Conservation (phyloP, 495 filamentous ascomycete genomes). For the Diplogelasinospora grovesii region DNA sequence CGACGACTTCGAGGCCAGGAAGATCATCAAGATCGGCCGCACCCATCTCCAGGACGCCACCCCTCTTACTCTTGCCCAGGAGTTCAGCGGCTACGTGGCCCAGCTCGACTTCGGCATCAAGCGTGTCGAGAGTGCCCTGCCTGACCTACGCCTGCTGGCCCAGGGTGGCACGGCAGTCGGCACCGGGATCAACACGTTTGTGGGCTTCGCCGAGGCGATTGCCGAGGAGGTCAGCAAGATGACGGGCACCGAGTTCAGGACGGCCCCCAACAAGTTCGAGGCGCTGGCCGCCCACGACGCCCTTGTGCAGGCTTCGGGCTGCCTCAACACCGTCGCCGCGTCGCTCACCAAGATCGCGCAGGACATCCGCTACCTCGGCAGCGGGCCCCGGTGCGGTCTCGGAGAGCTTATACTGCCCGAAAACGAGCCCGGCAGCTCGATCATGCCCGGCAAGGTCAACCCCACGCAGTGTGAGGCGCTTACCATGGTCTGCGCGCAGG, state of each 20-base stretch:
- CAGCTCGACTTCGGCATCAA: conserved; percentile 87
- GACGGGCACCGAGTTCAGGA: conserved; percentile 89
- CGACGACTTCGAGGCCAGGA: conserved; percentile 71
- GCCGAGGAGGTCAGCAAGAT: conserved; percentile 85
- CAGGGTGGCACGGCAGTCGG: conserved; percentile 97
- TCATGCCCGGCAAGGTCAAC: conserved; percentile 99
- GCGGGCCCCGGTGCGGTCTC: conserved; percentile 89
- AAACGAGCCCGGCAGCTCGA: conserved; percentile 94
- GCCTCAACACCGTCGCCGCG: conserved; percentile 84
- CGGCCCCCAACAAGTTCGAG: conserved; percentile 98
- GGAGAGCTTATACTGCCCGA: conserved; percentile 89
- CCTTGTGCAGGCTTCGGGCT: conserved; percentile 86
- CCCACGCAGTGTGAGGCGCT: conserved; percentile 96
- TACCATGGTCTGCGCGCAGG: conserved; percentile 96
- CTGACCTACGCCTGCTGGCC: conserved; percentile 77
- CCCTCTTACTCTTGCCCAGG: conserved; percentile 90
- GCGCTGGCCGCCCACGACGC: conserved; percentile 96
- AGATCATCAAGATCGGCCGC: conserved; percentile 97
- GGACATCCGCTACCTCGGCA: conserved; percentile 94
- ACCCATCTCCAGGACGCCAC: conserved; percentile 98
- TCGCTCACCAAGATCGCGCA: conserved; percentile 98
- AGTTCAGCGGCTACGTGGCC: conserved; percentile 95
- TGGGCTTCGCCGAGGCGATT: conserved; percentile 89
- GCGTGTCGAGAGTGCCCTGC: conserved; percentile 75
- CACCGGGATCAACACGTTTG: conserved; percentile 95